Conservation (phyloP, 129 eudicot genomes). For the Solidago caesia region DNA sequence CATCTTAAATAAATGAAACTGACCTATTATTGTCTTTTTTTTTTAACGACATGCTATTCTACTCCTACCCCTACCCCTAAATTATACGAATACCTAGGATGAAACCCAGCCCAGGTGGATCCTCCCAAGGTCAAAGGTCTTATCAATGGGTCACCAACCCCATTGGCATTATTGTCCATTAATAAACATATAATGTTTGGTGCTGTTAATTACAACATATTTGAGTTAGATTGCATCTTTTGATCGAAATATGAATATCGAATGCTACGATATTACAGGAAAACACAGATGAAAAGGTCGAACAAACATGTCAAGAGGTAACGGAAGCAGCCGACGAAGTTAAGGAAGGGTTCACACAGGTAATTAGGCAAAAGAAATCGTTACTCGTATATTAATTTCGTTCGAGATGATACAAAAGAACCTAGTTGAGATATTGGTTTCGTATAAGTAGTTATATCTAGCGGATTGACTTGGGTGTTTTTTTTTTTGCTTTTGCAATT, state of each 20-base stretch:
- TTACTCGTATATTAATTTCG: too few relatives aligned
- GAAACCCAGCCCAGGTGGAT: too few relatives aligned
- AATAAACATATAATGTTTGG: neutral
- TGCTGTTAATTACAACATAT: too few relatives aligned
- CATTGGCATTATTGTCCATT: neutral
- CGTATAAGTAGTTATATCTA: neutral
- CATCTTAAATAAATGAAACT: too few relatives aligned
- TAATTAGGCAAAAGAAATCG: neutral
- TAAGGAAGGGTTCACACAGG: conserved; percentile 46
- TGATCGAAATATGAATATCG: neutral
- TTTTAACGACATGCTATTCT: too few relatives aligned
- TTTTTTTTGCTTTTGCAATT: neutral
- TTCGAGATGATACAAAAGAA: neutral
- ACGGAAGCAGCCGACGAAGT: conserved; percentile 49
- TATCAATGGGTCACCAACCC: too few relatives aligned
- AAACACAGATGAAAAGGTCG: conserved; percentile 36
- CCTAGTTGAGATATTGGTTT: neutral
- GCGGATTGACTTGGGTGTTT: neutral
- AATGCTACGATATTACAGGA: conserved; percentile 14
- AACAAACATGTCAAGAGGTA: conserved; percentile 49
- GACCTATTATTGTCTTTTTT: too few relatives aligned
- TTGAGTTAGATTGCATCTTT: too few relatives aligned
- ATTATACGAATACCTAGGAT: too few relatives aligned
- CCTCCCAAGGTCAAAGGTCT: too few relatives aligned
- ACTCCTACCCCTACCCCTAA: too few relatives aligned